phyloP scores from a whole-genome alignment of 2,329 filamentous ascomycete genomes.

The Colletotrichum siamense region DNA sequence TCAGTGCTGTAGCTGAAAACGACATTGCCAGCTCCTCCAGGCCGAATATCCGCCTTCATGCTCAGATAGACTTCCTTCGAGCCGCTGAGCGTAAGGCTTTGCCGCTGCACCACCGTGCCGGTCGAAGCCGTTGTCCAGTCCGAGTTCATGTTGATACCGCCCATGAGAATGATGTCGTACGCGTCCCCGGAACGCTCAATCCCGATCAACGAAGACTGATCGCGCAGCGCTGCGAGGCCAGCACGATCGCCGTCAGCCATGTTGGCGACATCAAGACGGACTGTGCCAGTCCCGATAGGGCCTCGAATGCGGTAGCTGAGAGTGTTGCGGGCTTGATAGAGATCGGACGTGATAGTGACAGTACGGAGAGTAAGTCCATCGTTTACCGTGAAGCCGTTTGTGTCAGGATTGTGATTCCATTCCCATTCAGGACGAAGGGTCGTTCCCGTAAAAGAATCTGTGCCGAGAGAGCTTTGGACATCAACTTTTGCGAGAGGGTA shows the following conservation, averaged over 20 bases:
- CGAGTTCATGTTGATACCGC: slow-evolving; percentile 12
- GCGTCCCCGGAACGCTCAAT: slow-evolving; percentile 31
- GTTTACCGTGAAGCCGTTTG: slow-evolving; percentile 47
- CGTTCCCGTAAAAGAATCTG: slow-evolving; percentile 29
- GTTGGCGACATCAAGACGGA: slow-evolving; percentile 49
- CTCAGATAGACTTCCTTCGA: neutral
- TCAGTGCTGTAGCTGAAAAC: slow-evolving; percentile 46
- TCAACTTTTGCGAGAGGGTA: slow-evolving; percentile 27
- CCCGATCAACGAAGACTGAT: slow-evolving; percentile 57
- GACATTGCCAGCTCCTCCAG: neutral
- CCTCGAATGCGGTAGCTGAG: slow-evolving; percentile 50
- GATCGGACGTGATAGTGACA: slow-evolving; percentile 54
- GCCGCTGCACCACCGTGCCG: neutral
- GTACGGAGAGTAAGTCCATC: slow-evolving; percentile 46
- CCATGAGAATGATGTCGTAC: neutral
- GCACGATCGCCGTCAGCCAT: slow-evolving; percentile 57
- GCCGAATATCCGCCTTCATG: neutral
- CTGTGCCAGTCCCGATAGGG: slow-evolving; percentile 51
- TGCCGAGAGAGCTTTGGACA: slow-evolving; percentile 1
- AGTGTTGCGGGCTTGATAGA: slow-evolving; percentile 51
- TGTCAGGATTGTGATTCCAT: slow-evolving; percentile 67
- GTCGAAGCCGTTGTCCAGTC: neutral
- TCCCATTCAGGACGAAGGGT: slow-evolving; percentile 55
- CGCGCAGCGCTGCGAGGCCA: slow-evolving; percentile 57
- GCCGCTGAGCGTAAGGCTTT: neutral